Base-by-base conservation (phyloP, 2,329 filamentous ascomycete species). In the Bipolaris cookei region DNA sequence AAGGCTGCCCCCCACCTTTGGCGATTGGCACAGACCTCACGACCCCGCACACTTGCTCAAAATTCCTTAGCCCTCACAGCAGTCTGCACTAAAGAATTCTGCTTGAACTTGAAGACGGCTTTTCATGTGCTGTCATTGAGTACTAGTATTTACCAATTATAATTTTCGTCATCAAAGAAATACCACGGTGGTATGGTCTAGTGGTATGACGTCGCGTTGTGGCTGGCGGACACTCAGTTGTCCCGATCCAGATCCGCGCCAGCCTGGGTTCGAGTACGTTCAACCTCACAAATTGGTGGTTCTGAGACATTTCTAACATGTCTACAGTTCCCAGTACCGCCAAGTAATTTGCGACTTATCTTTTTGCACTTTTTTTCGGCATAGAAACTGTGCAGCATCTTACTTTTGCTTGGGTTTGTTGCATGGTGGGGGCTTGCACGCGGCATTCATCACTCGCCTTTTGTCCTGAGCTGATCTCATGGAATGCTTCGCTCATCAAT, bases 191-290 rank as follows among this genome's bases (percentile, higher is more conserved):
- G 69, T 72, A 66, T 74, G 71, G 67, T 71, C 72, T 75, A 75
- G 72, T 71, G 72, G 72, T 75, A 75, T 75, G 72, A 75, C 72
- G 72, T 75, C 72, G 70, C 72, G 72, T 75, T 75, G 72, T 75
- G 72, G 71, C 69, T 69, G 65, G 67, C 67, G 67, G 59, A 55
- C 52, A 59, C 48, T 47, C 45, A 61, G 55, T 59, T 64, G 56
- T 59, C 56, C 64, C 54, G 65, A 67, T 68, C 64, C 61, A 67
- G 63, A 67, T 69, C 67, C 72, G 72, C 70, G 72, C 71, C 69
- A 75, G 72, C 71, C 72, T 73, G 72, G 70, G 71, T 70, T 69
- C 67, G 67, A 69, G 68, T 71, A 69, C 65, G 69, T 70, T 67
- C 28, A 34, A 25, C 52, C 51, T 55, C 38, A 60, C 37, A 63